These are phyloP conservation scores for Pestalotiopsis sp. DNA, from an alignment of 2,329 filamentous ascomycete species.

Conservation along the genomic window DNA sequence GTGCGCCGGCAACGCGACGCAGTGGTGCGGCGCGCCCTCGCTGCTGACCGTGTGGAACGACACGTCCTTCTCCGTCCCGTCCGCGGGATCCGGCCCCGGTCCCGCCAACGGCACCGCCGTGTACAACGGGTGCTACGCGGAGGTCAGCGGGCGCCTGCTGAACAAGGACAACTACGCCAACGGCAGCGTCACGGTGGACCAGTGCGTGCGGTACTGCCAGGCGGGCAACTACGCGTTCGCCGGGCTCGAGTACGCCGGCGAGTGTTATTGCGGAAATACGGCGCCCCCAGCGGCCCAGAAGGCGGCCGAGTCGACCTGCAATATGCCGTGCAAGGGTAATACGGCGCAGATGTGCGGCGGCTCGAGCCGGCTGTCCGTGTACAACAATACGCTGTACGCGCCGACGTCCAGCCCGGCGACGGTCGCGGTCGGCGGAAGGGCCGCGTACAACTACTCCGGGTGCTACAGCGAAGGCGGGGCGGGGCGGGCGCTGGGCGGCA, in stretches of 20 bases:
- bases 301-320: constrained; percentile 5
- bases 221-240: not conserved
- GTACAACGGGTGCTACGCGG: constrained; percentile 6
- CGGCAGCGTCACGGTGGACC: constrained; percentile 4
- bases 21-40: constrained; percentile 16
- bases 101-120: not conserved
- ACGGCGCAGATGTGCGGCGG: constrained; percentile 10
- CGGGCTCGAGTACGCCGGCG: constrained; percentile 13
- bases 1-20: constrained; percentile 34
- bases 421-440: not conserved
- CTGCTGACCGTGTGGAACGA: constrained; percentile 8
- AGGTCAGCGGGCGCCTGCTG: not conserved
- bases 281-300: not conserved
- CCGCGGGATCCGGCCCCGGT: not conserved
- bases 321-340: constrained; percentile 14
- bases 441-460: constrained; percentile 16
- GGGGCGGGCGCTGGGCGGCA: constrained; percentile 16
- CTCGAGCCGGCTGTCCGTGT: constrained; percentile 18
- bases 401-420: constrained; percentile 15
- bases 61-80: not conserved
- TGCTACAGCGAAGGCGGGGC: constrained; percentile 21
- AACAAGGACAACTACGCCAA: constrained; percentile 8
- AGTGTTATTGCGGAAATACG: constrained; percentile 13
- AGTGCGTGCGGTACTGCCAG: constrained; percentile 12
- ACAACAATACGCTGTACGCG: constrained; percentile 19